phyloP scores from a whole-genome alignment of 2,329 filamentous ascomycete genomes.

The Colletotrichum somersetense region DNA sequence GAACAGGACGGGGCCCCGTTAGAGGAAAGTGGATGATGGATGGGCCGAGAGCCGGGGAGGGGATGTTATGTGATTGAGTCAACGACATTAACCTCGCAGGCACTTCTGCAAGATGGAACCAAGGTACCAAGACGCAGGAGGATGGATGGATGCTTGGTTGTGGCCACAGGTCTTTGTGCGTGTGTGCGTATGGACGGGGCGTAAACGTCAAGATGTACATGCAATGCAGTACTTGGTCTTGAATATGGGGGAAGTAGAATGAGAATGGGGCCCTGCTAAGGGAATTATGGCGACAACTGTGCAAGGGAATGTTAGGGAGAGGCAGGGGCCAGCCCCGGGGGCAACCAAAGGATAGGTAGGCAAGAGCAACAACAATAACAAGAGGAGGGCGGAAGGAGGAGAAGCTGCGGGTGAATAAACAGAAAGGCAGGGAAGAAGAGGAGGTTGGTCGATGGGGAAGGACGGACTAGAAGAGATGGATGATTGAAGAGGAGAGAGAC shows the following conservation, averaged over 20 bases:
- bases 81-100: slow-evolving; percentile 38
- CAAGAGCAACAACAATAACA: not conserved
- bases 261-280: slow-evolving; percentile 15
- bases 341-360: not conserved
- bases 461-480: slow-evolving; percentile 14
- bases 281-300: slow-evolving; percentile 13
- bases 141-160: slow-evolving; percentile 31
- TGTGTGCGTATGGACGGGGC: slow-evolving; percentile 5
- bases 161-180: slow-evolving; percentile 9
- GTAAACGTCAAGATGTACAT: not conserved
- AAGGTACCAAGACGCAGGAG: slow-evolving; percentile 26
- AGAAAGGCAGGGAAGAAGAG: slow-evolving; percentile 5
- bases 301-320: slow-evolving; percentile 9
- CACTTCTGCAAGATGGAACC: slow-evolving; percentile 32
- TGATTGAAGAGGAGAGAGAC: slow-evolving; percentile 21
- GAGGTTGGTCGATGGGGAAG: slow-evolving; percentile 1
- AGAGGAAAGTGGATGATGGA: slow-evolving; percentile 27
- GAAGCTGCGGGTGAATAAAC: not conserved
- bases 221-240: not conserved
- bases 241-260: slow-evolving; percentile 3
- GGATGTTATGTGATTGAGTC: slow-evolving; percentile 34
- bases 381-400: slow-evolving; percentile 1
- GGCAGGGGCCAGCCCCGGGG: not conserved
- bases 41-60: slow-evolving; percentile 25
- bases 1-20: slow-evolving; percentile 23